Evolutionary conservation across 768 basidiomycete genomes (phyloP), one percentile per base, ranked within the genome.

Genomic region (Mycena vulgaris): DNA sequence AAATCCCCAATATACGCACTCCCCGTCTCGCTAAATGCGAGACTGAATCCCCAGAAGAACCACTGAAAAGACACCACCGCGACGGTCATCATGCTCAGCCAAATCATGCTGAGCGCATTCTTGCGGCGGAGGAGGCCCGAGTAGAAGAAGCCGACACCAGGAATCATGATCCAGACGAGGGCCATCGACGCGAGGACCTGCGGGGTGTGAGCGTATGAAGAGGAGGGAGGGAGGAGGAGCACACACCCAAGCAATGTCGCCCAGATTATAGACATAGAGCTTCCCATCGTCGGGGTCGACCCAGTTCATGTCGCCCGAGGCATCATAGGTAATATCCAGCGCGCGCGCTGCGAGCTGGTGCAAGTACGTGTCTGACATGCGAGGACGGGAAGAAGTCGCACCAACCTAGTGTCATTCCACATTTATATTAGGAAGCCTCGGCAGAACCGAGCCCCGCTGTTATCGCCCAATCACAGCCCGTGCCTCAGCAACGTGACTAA

Each of bases 21-120:
- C 6, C 86, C 95, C 0, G 87, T 89, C 17, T 95, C 93, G 69
- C 92, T 93, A 83, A 99, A 99, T 0, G 97, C 89, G 27, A 99
- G 85, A 2, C 95, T 96, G 83, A 88, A 98, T 2, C 97, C 97
- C 97, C 97, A 98, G 87, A 97, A 96, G 85, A 95, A 96, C 95
- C 95, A 97, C 92, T 96, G 93, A 83, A 96, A 95, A 5, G 92
- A 92, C 35, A 95, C 93, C 74, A 93, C 88, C 0, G 91, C 96
- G 16, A 96, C 76, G 0, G 89, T 88, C 74, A 92, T 87, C 87
- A 96, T 90, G 63, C 89, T 90, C 21, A 93, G 87, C 79, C 90
- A 96, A 21, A 97, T 93, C 91, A 97, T 94, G 45, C 91, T 93
- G 23, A 98, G 86, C 0, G 97, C 97, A 75, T 98, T 98, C 82